Evolutionary conservation across 225 moss, liverwort and hornwort genomes (phyloP).

Genomic region (Climacium dendroides): DNA sequence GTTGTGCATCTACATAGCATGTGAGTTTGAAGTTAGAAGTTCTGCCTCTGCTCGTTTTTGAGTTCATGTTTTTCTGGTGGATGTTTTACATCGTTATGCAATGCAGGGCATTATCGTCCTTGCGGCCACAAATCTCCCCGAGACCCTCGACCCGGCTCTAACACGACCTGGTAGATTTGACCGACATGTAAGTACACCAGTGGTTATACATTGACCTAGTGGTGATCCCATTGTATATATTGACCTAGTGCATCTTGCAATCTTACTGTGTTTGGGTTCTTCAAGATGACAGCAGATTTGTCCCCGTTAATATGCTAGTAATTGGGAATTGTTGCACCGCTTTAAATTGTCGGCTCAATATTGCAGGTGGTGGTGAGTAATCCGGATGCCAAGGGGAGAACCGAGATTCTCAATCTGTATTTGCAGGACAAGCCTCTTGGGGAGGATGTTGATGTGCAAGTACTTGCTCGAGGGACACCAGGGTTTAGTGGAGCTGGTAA

Average conservation of each 20-base stretch:
- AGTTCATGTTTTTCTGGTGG: neutral
- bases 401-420: slow-evolving; percentile 90
- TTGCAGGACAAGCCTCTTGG: slow-evolving; percentile 91
- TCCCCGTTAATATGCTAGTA: neutral
- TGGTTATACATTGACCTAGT: neutral
- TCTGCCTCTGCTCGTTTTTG: neutral
- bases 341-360: neutral
- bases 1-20: neutral
- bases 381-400: slow-evolving; percentile 93
- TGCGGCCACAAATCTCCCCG: slow-evolving; percentile 94
- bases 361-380: slow-evolving; percentile 88
- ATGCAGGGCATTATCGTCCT: slow-evolving; percentile 92
- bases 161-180: slow-evolving; percentile 99
- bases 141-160: slow-evolving; percentile 94
- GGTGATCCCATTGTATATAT: neutral
- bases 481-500: slow-evolving; percentile 98
- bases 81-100: neutral
- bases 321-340: neutral
- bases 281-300: neutral
- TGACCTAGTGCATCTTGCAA: neutral
- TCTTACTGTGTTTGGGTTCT: neutral
- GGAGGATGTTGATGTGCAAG: slow-evolving; percentile 79
- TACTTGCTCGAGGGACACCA: slow-evolving; percentile 94
- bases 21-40: neutral
- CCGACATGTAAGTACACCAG: slow-evolving; percentile 66